Percentiles rank a stretch among this genome's conserved stretches.
phyloP scores from a whole-genome alignment of 208 protist species.

The Naegleria lovaniensis region DNA sequence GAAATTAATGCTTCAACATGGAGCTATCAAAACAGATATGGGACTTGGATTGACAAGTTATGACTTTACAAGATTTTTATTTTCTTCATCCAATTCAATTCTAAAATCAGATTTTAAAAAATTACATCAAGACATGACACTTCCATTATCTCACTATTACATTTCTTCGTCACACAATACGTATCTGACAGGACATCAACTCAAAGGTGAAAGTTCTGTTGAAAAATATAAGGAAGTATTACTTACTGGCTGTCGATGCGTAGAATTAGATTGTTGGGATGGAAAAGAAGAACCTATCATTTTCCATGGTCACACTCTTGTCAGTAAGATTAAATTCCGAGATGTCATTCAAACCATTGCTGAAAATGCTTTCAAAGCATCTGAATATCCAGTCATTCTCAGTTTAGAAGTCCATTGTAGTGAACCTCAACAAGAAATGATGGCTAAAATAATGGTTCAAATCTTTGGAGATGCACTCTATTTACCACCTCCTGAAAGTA shows the following conservation, averaged over 20 bases:
- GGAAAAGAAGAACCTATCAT: constrained; percentile 61
- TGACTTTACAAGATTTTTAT: constrained; percentile 31
- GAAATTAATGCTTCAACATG: background rate
- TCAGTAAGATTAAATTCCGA: constrained; percentile 56
- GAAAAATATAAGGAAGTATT: constrained; percentile 45
- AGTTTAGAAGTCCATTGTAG: constrained; percentile 64
- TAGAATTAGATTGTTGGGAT: constrained; percentile 74
- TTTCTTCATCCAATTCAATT: background rate
- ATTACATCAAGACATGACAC: constrained; percentile 59
- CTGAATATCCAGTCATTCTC: constrained; percentile 63
- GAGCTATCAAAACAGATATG: background rate
- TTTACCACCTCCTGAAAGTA: background rate
- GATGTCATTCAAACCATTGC: constrained; percentile 51
- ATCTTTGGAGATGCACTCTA: constrained; percentile 41
- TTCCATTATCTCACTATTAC: constrained; percentile 71
- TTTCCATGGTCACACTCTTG: constrained; percentile 68
- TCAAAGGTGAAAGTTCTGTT: constrained; percentile 40
- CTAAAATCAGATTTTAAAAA: constrained; percentile 35
- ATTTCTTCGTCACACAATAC: constrained; percentile 90
- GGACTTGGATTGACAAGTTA: background rate
- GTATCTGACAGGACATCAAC: constrained; percentile 84
- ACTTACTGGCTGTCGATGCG: constrained; percentile 46
- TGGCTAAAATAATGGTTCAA: constrained; percentile 51
- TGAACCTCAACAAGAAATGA: constrained; percentile 52
- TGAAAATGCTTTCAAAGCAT: constrained; percentile 54